These are phyloP conservation scores for Picochlorum sp. DNA, from an alignment of 139 green algal species.

Conservation along the genomic window DNA sequence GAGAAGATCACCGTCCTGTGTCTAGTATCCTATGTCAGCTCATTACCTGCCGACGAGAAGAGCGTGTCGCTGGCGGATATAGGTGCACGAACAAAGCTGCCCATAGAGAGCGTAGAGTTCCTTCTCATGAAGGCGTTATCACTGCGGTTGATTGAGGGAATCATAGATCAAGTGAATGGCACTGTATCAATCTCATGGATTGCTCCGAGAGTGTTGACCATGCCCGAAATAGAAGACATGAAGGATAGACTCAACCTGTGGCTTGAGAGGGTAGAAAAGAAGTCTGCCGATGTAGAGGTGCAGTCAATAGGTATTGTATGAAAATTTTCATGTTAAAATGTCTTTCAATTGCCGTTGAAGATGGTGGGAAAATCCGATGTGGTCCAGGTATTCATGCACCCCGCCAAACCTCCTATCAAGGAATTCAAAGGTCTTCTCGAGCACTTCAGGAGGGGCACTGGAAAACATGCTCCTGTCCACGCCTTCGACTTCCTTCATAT, in stretches of 20 bases:
- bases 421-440: conserved; percentile 18
- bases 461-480: conserved; percentile 27
- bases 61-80: conserved; percentile 64
- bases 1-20: conserved; percentile 96
- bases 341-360: conserved; percentile 12
- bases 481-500: conserved; percentile 15
- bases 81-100: conserved; percentile 72
- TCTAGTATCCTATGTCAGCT: conserved; percentile 50
- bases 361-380: conserved; percentile 20
- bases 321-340: not conserved
- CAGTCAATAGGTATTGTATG: conserved; percentile 51
- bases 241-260: conserved; percentile 68
- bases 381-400: conserved; percentile 17
- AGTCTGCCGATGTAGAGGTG: conserved; percentile 47
- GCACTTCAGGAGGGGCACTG: conserved; percentile 16
- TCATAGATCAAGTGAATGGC: conserved; percentile 77
- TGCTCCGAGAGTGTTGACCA: conserved; percentile 78
- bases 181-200: conserved; percentile 84
- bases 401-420: conserved; percentile 17
- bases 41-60: conserved; percentile 71
- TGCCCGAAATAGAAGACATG: conserved; percentile 45
- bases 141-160: conserved; percentile 83
- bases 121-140: conserved; percentile 95
- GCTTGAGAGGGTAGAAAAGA: conserved; percentile 69
- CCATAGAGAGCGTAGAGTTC: conserved; percentile 89